phyloP scores from a whole-genome alignment of 164 flowering plant genomes.

The Protea cynaroides region DNA sequence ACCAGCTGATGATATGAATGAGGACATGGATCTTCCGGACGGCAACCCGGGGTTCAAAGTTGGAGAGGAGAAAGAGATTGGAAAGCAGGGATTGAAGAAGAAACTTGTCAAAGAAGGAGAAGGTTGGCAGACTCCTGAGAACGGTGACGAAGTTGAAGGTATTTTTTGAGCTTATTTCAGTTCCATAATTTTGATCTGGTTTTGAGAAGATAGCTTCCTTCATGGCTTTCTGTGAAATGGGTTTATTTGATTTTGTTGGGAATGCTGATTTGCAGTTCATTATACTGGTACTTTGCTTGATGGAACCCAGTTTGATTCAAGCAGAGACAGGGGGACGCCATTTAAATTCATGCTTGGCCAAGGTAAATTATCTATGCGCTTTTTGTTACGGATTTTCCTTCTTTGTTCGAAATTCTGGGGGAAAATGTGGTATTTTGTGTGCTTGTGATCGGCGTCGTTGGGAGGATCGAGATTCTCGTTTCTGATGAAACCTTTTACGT shows the following conservation, averaged over 20 bases:
- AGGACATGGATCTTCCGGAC: conserved; percentile 36
- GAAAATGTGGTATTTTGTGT: background rate
- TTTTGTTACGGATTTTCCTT: background rate
- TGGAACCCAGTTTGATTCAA: conserved; percentile 90
- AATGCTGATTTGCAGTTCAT: conserved; percentile 51
- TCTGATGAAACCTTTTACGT: background rate
- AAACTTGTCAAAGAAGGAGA: conserved; percentile 84
- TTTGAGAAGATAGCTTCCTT: background rate
- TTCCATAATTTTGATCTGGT: too few relatives aligned
- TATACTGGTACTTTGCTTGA: conserved; percentile 93
- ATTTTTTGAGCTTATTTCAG: background rate
- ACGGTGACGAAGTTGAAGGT: conserved; percentile 95
- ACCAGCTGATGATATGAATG: conserved; percentile 27
- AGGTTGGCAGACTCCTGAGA: conserved; percentile 75
- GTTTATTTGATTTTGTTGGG: conserved; percentile 10
- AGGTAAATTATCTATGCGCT: conserved; percentile 36
- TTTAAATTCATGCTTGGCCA: conserved; percentile 91
- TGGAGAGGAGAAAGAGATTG: conserved; percentile 96
- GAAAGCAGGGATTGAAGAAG: conserved; percentile 58
- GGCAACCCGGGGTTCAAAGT: conserved; percentile 51
- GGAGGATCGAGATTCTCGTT: background rate
- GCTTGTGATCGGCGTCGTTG: too few relatives aligned
- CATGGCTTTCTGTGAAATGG: background rate
- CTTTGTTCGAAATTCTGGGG: background rate
- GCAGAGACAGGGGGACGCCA: conserved; percentile 73